phyloP scores from a whole-genome alignment of 345 rosid species.

The Aurinia saxatilis region DNA sequence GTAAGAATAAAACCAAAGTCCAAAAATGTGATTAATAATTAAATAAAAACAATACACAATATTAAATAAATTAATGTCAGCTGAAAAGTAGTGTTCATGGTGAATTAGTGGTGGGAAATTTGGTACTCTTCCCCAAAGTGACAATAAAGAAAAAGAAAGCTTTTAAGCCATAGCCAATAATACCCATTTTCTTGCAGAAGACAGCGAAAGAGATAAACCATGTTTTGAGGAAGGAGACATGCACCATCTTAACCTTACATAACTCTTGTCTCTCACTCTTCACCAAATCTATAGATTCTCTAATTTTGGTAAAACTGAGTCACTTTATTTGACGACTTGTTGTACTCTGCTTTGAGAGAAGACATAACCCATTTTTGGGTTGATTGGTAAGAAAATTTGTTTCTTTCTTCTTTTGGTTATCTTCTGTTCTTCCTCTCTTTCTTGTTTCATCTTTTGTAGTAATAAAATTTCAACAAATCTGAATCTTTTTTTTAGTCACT shows the following conservation, averaged over 20 bases:
- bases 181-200: not conserved
- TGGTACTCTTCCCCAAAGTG: not conserved
- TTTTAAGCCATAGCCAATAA: slow-evolving; percentile 3
- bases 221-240: slow-evolving; percentile 27
- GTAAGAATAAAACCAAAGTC: not conserved
- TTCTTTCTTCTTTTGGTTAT: not conserved
- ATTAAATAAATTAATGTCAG: not conserved
- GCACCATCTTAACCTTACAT: slow-evolving; percentile 17
- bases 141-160: not conserved
- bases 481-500: not conserved
- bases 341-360: slow-evolving; percentile 10
- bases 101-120: slow-evolving; percentile 5
- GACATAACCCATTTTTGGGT: not conserved
- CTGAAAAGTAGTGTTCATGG: slow-evolving; percentile 8
- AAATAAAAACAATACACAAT: not conserved
- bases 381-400: slow-evolving; percentile 14
- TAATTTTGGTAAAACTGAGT: not conserved
- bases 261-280: not conserved
- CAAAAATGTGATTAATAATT: not conserved
- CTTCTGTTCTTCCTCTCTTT: not conserved
- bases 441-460: not conserved
- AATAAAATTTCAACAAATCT: not conserved
- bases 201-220: slow-evolving; percentile 4
- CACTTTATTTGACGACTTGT: not conserved
- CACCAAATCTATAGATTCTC: slow-evolving; percentile 2